phyloP scores from a whole-genome alignment of 208 protist genomes.

The Acanthamoeba castellanii region DNA sequence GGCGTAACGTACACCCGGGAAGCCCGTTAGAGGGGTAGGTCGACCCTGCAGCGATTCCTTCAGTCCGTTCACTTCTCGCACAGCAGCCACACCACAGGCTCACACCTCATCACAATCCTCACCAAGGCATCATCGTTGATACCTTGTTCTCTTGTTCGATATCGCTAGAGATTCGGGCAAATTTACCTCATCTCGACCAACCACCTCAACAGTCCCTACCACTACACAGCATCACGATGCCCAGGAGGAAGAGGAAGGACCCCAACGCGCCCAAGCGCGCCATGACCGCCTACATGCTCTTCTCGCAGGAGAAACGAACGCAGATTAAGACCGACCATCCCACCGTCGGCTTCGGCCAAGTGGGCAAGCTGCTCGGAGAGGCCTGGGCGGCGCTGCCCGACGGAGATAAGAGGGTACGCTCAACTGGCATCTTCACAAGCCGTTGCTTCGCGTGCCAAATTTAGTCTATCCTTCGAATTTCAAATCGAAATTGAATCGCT shows the following conservation, averaged over 20 bases:
- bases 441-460: no score
- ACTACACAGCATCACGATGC: not conserved
- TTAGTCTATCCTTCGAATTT: no score
- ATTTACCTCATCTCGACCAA: no score
- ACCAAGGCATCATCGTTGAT: no score
- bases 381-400: not conserved
- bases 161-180: no score
- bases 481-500: not conserved
- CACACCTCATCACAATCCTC: no score
- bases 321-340: not conserved
- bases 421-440: no score
- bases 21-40: not conserved
- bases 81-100: no score
- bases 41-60: not conserved
- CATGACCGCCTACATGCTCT: constrained; percentile 23
- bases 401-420: not conserved
- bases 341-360: not conserved
- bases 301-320: constrained; percentile 38
- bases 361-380: constrained; percentile 21
- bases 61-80: not conserved
- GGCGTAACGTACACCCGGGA: not conserved
- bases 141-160: no score
- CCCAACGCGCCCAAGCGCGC: constrained; percentile 27
- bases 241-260: constrained; percentile 8
- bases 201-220: not conserved